Base-by-base conservation (phyloP, 129 eudicot species). In the Smallanthus sonchifolius region DNA sequence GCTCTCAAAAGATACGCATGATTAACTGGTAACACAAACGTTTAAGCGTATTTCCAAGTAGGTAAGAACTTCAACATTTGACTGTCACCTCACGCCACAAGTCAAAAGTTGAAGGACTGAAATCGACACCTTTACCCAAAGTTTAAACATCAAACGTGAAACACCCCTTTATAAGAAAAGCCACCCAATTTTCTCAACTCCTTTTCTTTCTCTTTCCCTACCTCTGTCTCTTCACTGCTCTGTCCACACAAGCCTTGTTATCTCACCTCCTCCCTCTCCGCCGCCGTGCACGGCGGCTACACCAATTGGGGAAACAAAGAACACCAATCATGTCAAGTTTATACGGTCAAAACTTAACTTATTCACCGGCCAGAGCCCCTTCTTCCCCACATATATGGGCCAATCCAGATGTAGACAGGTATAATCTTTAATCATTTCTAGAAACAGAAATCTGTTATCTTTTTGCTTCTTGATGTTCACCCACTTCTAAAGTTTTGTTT, bases 361-460 rank as follows among this genome's bases (percentile, higher is more conserved):
- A 79, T 77, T 88, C 96, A 10, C 97, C 97, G 7, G 92, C 97
- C 5, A 79, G 97, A 83, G 81, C 81, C 69, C 69, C 83, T 65
- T 80, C 82, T 51, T 88, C 97, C 67, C 92, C 96, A n/a, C 90
- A 84, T 63, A 78, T 86, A 62, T 84, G 96, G 82, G 76, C 83
- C 76, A 85, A 89, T 69, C 68, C 89, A 37, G 90, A 89, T 86
- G 88, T 82, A 34, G 97, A 91, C 38, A 85, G 83, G 97, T 91
- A 19, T 68, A 10, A 78, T 72, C 49, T 68, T 68, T 65, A 67
- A 14, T 55, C 34, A 4, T 55, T 17, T 55, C 72, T 13, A 57
- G 42, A 44, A 39, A 44, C 7, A 1, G 13, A 24, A 40, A 28
- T 44, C 28, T 49, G 30, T 34, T 37, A 40, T 37, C 30, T 77